A percentile compares a stretch with the other conserved stretches of the same genome.
phyloP scores from a whole-genome alignment of 345 rosid genomes.

The Hirschfeldia incana region DNA sequence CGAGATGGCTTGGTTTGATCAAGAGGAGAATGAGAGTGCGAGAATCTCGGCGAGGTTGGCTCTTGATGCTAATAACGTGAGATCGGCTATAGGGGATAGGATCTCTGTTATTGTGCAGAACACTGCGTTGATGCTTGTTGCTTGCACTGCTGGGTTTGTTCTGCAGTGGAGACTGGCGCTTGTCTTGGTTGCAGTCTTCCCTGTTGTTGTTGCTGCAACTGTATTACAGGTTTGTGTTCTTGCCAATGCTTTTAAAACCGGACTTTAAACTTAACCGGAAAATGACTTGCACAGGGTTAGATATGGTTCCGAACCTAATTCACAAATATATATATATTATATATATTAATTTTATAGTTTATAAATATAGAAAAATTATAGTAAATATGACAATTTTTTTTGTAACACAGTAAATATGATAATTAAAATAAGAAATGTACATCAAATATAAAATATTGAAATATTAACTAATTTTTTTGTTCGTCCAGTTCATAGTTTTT shows the following conservation, averaged over 20 bases:
- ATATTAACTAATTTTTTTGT: too few relatives aligned
- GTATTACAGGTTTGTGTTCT: neutral
- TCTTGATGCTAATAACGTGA: constrained; percentile 2
- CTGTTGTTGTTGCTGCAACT: neutral
- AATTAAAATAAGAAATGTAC: too few relatives aligned
- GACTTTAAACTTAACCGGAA: neutral
- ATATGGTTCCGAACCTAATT: too few relatives aligned
- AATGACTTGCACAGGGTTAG: too few relatives aligned
- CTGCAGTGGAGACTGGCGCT: neutral
- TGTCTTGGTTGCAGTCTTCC: neutral
- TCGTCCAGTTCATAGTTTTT: too few relatives aligned
- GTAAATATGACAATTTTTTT: too few relatives aligned
- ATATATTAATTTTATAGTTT: too few relatives aligned
- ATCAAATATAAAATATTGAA: too few relatives aligned
- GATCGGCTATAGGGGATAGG: neutral
- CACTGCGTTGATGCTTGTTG: neutral
- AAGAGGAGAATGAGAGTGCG: neutral
- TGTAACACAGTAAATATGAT: too few relatives aligned
- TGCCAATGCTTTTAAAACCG: neutral
- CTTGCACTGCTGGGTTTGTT: neutral
- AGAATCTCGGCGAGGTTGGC: neutral
- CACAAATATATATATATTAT: too few relatives aligned
- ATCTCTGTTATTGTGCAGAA: neutral
- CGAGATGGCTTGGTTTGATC: constrained; percentile 3
- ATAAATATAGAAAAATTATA: too few relatives aligned